Base-by-base conservation (phyloP, 306 rosid species). In the Lupinus albus region DNA sequence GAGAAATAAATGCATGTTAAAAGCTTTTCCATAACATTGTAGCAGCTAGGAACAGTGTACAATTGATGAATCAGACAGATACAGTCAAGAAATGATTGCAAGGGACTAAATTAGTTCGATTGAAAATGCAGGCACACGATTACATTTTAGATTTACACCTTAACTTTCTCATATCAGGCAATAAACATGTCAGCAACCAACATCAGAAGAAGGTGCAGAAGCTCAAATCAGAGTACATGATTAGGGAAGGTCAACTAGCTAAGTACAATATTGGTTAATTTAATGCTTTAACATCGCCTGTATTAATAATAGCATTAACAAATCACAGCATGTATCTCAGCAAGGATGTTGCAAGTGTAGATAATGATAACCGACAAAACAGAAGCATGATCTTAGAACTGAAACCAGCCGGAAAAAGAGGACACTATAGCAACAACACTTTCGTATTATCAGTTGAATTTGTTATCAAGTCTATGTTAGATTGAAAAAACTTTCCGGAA, bases 141-240 rank as follows among this genome's bases (percentile, higher is more conserved):
- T 11, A 12, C 8, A 6, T 6, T 38, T 36, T 4, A 21, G 21
- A 42, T 20, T 42, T 62, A 44, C 39, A 64, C 56, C 13, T 46
- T 13, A 7, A 28, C 14, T 44, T 46, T 32, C 44, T 64, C 15
- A 47, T 64, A 46, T 25, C 39, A 46, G 69, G 47, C 9, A 46
- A 46, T 46, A 46, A 18, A 61, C 33, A 17, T 1, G 42, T 18
- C 53, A 41, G 20, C 5, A 5, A 44, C 38, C 17, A 42, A 11
- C 6, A 4, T 6, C 38, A 44, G 13, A 0, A 36, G 47, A 51
- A 4, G 11, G 32, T 36, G 18, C 59, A 11, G 36, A 55, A 21
- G 65, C 53, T 51, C 47, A 41, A 61, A 16, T 25, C 30, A 30
- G 20, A 45, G 56, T 36, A 35, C 7, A 64, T 17, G 35, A 74